Base-by-base conservation (phyloP, 257 asterid species). In the Salvia splendens region DNA sequence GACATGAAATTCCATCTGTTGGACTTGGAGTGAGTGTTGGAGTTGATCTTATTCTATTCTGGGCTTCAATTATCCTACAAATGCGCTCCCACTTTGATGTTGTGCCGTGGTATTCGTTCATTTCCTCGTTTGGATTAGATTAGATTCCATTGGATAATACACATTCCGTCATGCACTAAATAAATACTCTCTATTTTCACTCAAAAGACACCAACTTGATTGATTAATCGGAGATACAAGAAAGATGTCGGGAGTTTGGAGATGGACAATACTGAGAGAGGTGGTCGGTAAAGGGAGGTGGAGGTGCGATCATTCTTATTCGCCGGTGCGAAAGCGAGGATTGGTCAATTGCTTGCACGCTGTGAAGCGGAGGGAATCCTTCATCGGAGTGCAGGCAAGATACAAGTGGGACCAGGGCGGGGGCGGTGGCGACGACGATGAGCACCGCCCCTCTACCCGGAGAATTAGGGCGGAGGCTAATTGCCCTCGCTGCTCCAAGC, bases 401-500 rank as follows among this genome's bases (percentile, higher is more conserved):
- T 85, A 80, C 76, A 88, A 85, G 74, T 88, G 95, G 85, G 92
- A 85, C 78, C 85, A 75, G 12, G 86, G 79, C 48, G 80, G 30
- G 30, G 30, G 87, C 45, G 56, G 84, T 50, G 73, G 82, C 68
- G 76, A 48, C 14, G 64, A 73, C 42, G 79, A 75, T 48, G 83
- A 82, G 53, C 78, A 41, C 45, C 81, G 70, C 51, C 68, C 55
- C 20, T 64, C 62, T 28, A 77, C 81, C 4, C 81, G 98, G 71
- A 83, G 86, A 57, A 84, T 92, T 64, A 84, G 84, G 89, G 98
- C 93, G 59, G 98, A 92, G 82, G 89, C 91, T 8, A 85, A 92
- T 65, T 92, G 98, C 83, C 98, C 98, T 64, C 91, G 96, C 60
- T 92, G 98, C 74, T 85, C 95, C 57, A 89, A 84, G 81, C 95